Evolutionary conservation across 1,284 basidiomycete genomes (phyloP).

Genomic region (Retiboletus flavoniger): DNA sequence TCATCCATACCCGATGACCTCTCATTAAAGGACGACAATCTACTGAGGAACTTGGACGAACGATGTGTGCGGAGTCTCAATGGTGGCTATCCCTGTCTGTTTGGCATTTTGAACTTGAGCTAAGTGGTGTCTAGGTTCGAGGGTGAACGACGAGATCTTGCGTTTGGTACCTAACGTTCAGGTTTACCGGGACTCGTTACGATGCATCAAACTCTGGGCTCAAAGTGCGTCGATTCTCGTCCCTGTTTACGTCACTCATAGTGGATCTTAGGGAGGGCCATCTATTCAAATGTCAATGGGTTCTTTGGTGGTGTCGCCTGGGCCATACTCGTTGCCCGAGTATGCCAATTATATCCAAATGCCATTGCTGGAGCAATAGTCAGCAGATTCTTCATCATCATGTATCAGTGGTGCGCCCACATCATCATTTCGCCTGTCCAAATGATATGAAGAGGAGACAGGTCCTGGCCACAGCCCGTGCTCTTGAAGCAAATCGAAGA

Average conservation of each 20-base stretch:
- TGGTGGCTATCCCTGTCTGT: constrained; percentile 46
- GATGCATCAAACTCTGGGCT: constrained; percentile 98
- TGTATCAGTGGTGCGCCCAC: constrained; percentile 86
- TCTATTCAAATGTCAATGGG: constrained; percentile 98
- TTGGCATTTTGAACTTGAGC: constrained; percentile 5
- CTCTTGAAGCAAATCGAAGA: constrained; percentile 96
- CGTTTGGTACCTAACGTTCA: constrained; percentile 93
- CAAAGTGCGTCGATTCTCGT: constrained; percentile 61
- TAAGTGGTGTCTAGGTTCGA: constrained; percentile 64
- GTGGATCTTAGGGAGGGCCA: constrained; percentile 71
- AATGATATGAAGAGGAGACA: constrained; percentile 34
- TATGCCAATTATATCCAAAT: constrained; percentile 98
- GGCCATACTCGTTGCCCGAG: constrained; percentile 97
- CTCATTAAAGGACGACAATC: constrained; percentile 86
- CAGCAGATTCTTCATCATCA: constrained; percentile 95
- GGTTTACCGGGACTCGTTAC: constrained; percentile 91
- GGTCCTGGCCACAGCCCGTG: constrained; percentile 98
- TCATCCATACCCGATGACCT: constrained; percentile 90
- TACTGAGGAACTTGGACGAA: constrained; percentile 93
- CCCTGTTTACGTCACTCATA: constrained; percentile 10
- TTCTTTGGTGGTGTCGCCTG: constrained; percentile 98
- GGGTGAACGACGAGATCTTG: constrained; percentile 96
- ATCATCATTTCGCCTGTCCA: background rate
- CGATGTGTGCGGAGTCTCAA: constrained; percentile 93
- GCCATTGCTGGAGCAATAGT: constrained; percentile 94